A percentile compares a stretch with the other conserved stretches of the same genome.
Evolutionary conservation across 257 asterid genomes (phyloP).

Genomic region (Henckelia pumila): DNA sequence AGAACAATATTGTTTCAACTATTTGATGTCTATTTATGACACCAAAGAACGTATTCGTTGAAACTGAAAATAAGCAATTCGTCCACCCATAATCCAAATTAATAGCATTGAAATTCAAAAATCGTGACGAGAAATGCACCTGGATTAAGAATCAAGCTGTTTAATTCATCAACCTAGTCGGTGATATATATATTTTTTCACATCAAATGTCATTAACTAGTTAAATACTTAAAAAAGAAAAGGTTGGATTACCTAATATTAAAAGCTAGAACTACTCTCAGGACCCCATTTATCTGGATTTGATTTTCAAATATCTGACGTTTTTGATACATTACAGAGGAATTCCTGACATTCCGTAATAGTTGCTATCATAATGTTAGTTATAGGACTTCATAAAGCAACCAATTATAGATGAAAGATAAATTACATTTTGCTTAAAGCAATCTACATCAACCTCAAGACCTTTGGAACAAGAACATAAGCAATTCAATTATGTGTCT

Average conservation of each 20-base stretch:
- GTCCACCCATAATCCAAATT: too few species aligned
- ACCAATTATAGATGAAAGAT: neutral
- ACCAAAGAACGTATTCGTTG: too few species aligned
- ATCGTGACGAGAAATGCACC: neutral
- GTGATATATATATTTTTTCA: conserved; percentile 4
- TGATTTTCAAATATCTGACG: neutral
- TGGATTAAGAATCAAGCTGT: neutral
- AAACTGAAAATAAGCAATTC: too few species aligned
- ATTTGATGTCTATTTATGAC: too few species aligned
- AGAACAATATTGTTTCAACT: too few species aligned
- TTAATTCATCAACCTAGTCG: neutral
- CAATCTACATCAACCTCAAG: neutral
- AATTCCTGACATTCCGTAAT: neutral
- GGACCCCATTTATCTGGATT: neutral
- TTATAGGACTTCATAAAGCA: neutral
- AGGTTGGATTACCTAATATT: neutral
- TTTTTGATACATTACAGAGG: neutral
- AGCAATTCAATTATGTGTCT: conserved; percentile 21
- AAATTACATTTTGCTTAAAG: neutral
- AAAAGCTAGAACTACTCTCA: conserved; percentile 3
- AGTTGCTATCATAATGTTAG: neutral
- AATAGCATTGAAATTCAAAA: neutral
- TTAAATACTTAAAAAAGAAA: neutral
- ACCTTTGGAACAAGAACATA: neutral
- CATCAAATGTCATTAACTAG: neutral